Base-by-base conservation (phyloP, 306 rosid species). In the Vigna reflexopilosa region DNA sequence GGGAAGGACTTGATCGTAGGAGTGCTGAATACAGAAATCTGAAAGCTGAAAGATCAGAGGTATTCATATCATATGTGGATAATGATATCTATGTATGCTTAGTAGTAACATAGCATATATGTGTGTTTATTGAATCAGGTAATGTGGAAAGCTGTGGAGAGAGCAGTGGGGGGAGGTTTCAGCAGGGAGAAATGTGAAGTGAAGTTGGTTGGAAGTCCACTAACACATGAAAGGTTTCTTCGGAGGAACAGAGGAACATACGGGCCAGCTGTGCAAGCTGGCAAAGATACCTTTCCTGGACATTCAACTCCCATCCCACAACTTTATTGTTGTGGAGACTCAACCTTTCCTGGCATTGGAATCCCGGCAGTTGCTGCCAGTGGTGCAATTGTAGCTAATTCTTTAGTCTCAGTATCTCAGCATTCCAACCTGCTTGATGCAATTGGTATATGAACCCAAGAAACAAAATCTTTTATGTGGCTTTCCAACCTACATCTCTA, bases 351-450 rank as follows among this genome's bases (percentile, higher is more conserved):
- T 2, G 98, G 98, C 80, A 94, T 94, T 75, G 97, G 98, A 65
- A 97, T 94, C 80, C 97, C 98, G 13, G 98, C 98, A 9, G 97
- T 94, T 54, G 97, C 98, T 68, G 97, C 98, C 12, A 92, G 98
- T 76, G 98, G 98, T 19, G 97, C 98, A 67, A 90, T 92, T 45
- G 98, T 94, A 16, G 98, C 97, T 68, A 90, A 94, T 77, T 92
- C 97, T 10, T 71, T 94, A 15, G 97, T 94, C 73, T 89, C 97
- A 2, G 96, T 89, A 44, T 85, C 91, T 68, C 90, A 86, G 67
- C 97, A 94, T 88, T 86, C 97, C 19, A 73, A 89, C 73, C 91
- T 95, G 76, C 97, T 95, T 72, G 97, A 92, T 70, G 98, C 98
- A 50, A 85, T 95, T 77, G 98, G 97, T 76, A 92, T 92, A 67